Conservation (phyloP, 352 stramenopile genomes). For the Pythium diclinum region DNA sequence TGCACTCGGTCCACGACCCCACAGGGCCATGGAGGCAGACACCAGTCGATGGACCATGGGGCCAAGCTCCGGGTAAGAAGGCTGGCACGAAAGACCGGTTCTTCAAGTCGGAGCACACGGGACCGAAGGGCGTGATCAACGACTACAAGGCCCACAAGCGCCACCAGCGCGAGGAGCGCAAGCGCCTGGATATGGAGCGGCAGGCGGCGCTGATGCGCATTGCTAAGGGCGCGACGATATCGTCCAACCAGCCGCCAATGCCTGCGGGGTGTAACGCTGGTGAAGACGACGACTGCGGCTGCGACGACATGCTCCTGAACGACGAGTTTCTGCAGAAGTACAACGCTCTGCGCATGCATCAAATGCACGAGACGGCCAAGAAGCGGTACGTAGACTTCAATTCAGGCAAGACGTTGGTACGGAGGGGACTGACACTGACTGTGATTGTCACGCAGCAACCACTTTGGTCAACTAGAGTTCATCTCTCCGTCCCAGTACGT, state of each 20-base stretch:
- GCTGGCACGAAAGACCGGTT: slow-evolving; percentile 34
- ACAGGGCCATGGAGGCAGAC: slow-evolving; percentile 69
- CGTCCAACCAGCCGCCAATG: slow-evolving; percentile 7
- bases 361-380: slow-evolving; percentile 48
- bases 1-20: slow-evolving; percentile 65
- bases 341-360: slow-evolving; percentile 52
- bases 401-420: too few relatives aligned
- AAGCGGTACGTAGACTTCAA: slow-evolving; percentile 14
- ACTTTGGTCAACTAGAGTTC: slow-evolving; percentile 57
- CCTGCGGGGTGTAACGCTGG: slow-evolving; percentile 8
- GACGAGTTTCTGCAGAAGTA: slow-evolving; percentile 61
- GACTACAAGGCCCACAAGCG: slow-evolving; percentile 83
- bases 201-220: slow-evolving; percentile 55
- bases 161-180: slow-evolving; percentile 48
- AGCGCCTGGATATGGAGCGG: slow-evolving; percentile 49
- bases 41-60: slow-evolving; percentile 46
- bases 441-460: slow-evolving; percentile 22
- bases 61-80: slow-evolving; percentile 30
- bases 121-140: slow-evolving; percentile 77
- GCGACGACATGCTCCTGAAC: slow-evolving; percentile 49
- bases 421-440: too few relatives aligned
- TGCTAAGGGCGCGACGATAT: slow-evolving; percentile 40
- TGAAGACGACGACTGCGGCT: slow-evolving; percentile 36
- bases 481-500: slow-evolving; percentile 61
- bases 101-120: slow-evolving; percentile 67